Evolutionary conservation across 257 asterid genomes (phyloP), one percentile per base, ranked within the genome.

Genomic region (Solanum clarkiae): DNA sequence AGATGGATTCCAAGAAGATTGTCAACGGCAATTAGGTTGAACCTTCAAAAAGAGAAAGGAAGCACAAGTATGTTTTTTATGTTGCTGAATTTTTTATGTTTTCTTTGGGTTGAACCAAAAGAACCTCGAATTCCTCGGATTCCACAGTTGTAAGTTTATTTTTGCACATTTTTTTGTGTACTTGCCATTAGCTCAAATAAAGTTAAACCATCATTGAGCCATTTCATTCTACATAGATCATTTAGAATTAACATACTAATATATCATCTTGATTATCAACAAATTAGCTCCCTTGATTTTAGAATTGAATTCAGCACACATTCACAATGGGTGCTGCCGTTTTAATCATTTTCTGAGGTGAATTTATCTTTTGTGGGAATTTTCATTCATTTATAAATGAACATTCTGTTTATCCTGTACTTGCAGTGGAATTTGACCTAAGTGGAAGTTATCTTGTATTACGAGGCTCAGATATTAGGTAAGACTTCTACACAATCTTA

Each of bases 81-180:
- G 65, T 80, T 75, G 7, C 55, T 82, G 49, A 84, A 47, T 24
- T 84, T 66, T 14, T 62, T 69, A 26, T 26, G 29, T 26, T 26
- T 26, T 26, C 29, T 77, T 18, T 69, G 2, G 29, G 49, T 53
- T 80, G 32, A 81, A 54, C 93, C 99, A 40, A 97, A 93, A 88
- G 99, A 97, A 92, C 99, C 99, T 87, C 94, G 99, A 84, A 97
- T 97, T 87, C 99, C 99, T 84, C 98, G 99, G 85, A 97, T 97
- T 99, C 99, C 99, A 4, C 99, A 95, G 92, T 85, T 97, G 99
- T 97, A 90, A 89, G 94, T n/a, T 26, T 8, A 1, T 53, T 47
- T 53, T 79, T 53, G 66, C 83, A 15, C 29, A 24, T 53, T 79
- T 79, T 79, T 53, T 26, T 26, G 29, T 26, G 29, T 26, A 26